Conservation (phyloP, 495 filamentous ascomycete species). For the Gamarada debralockiae region DNA sequence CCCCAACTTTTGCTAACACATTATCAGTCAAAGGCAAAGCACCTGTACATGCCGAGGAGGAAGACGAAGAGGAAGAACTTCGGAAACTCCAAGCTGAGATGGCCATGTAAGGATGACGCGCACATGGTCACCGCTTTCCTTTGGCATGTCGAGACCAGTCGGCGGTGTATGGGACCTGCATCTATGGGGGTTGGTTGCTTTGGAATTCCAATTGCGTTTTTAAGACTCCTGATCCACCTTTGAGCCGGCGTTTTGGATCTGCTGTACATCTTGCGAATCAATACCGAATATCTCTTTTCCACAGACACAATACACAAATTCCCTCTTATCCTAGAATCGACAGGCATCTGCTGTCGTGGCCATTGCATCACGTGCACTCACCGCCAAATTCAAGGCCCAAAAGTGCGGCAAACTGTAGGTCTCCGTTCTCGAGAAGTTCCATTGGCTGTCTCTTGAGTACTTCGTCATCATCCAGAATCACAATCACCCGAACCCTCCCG, state of each 20-base stretch:
- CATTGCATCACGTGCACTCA: too few relatives aligned
- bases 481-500: too few relatives aligned
- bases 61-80: slow-evolving; percentile 95
- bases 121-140: slow-evolving; percentile 11
- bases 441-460: too few relatives aligned
- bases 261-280: slow-evolving; percentile 16
- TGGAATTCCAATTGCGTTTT: slow-evolving; percentile 11
- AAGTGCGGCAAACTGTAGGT: too few relatives aligned
- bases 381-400: too few relatives aligned
- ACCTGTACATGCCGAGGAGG: slow-evolving; percentile 58
- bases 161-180: slow-evolving; percentile 19
- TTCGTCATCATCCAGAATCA: too few relatives aligned
- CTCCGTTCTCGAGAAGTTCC: too few relatives aligned
- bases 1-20: slow-evolving; percentile 10
- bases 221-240: slow-evolving; percentile 22
- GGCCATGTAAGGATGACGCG: slow-evolving; percentile 68
- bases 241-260: slow-evolving; percentile 25
- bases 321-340: not conserved
- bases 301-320: not conserved
- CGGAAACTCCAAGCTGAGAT: slow-evolving; percentile 94
- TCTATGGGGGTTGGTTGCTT: slow-evolving; percentile 18
- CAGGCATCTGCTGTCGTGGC: too few relatives aligned
- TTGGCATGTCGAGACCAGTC: slow-evolving; percentile 12
- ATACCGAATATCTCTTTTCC: slow-evolving; percentile 2
- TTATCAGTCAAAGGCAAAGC: slow-evolving; percentile 58